A percentile compares a stretch with the other conserved stretches of the same genome.
phyloP scores from a whole-genome alignment of 345 rosid species.

The Eucalyptus sideroxylon region DNA sequence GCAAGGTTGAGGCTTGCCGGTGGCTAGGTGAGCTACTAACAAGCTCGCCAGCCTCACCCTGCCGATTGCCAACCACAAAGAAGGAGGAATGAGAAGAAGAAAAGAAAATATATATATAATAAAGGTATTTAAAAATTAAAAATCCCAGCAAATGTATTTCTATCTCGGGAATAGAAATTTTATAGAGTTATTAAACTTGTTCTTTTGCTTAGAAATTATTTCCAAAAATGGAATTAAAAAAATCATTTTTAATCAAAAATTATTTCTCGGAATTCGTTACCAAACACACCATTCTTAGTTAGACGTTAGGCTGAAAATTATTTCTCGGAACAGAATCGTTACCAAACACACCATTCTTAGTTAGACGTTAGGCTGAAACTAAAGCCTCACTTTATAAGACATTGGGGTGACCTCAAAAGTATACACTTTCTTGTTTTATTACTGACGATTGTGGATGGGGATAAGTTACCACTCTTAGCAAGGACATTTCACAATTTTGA shows the following conservation, averaged over 20 bases:
- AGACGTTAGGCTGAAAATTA: neutral
- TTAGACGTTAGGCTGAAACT: neutral
- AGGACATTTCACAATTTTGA: neutral
- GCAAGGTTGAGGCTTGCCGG: too few relatives aligned
- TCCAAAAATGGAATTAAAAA: rapidly evolving
- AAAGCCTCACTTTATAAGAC: neutral
- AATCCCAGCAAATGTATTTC: too few relatives aligned
- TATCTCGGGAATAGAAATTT: too few relatives aligned
- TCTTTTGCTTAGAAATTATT: rapidly evolving
- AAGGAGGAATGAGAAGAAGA: too few relatives aligned
- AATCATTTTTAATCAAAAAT: rapidly evolving
- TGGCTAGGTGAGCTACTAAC: too few relatives aligned
- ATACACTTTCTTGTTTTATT: neutral
- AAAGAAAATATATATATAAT: too few relatives aligned
- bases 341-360: too few relatives aligned
- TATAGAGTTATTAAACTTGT: rapidly evolving
- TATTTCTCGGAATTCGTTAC: rapidly evolving
- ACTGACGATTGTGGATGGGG: neutral
- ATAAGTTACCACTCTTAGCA: neutral
- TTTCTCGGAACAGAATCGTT: rapidly evolving
- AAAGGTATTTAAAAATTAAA: too few relatives aligned
- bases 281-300: too few relatives aligned
- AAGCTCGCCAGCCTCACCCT: rapidly evolving
- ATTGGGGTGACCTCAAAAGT: neutral
- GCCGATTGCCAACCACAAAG: rapidly evolving